Conservation (phyloP, 176 grass and related monocot species). For the Melocanna baccifera region DNA sequence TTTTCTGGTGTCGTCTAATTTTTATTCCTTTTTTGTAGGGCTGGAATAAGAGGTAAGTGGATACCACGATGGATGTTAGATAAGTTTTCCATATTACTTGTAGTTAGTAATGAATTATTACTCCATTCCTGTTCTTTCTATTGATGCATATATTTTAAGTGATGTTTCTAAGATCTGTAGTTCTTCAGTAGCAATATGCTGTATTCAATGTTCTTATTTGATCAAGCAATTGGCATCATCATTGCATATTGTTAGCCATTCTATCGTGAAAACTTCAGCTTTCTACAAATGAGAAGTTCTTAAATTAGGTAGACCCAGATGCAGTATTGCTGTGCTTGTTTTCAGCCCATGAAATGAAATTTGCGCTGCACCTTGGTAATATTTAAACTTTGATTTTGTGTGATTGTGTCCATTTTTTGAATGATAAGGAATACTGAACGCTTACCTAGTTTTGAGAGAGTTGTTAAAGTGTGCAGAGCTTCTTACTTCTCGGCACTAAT, state of each 20-base stretch:
- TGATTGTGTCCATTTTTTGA: neutral
- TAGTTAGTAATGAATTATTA: neutral
- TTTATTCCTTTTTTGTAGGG: conserved; percentile 56
- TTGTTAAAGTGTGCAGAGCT: neutral
- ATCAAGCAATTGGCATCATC: neutral
- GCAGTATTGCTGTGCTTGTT: neutral
- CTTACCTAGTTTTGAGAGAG: neutral
- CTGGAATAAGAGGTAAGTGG: conserved; percentile 96
- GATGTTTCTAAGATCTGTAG: neutral
- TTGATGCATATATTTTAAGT: neutral
- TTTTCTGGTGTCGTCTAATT: conserved; percentile 6
- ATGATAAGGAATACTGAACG: neutral
- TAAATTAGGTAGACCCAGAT: neutral
- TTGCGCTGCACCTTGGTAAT: neutral
- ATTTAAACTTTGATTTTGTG: neutral
- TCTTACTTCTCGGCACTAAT: neutral
- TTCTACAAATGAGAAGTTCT: neutral
- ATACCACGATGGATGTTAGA: conserved; percentile 28
- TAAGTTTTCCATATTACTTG: conserved; percentile 7
- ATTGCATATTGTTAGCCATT: conserved; percentile 1
- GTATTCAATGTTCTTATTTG: neutral
- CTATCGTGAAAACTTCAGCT: neutral
- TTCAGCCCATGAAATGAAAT: conserved; percentile 9
- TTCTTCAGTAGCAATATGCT: neutral
- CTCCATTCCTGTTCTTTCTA: neutral